Percentiles rank a stretch among this genome's conserved stretches.
Evolutionary conservation across 176 grass and related monocot genomes (phyloP).

Genomic region (Eleusine indica): DNA sequence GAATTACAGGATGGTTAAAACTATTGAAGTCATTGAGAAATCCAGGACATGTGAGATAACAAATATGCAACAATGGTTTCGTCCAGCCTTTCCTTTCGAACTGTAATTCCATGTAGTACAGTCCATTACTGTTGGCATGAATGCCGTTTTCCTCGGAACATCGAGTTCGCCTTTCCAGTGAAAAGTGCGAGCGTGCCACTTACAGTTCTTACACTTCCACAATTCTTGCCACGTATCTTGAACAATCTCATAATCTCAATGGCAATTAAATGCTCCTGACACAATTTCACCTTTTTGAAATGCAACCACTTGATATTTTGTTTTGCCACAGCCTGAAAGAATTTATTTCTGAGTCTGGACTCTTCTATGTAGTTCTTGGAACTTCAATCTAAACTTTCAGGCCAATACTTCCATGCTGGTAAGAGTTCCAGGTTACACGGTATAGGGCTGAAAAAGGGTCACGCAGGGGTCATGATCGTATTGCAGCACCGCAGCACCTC

Average conservation of each 20-base stretch:
- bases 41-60: background rate
- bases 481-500: conserved; percentile 49
- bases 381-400: background rate
- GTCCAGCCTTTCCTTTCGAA: background rate
- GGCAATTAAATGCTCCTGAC: conserved; percentile 14
- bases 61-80: background rate
- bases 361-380: background rate
- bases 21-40: background rate
- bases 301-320: background rate
- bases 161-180: background rate
- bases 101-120: background rate
- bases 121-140: background rate
- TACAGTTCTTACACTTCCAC: background rate
- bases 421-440: conserved; percentile 7
- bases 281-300: background rate
- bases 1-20: background rate
- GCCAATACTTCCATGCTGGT: background rate
- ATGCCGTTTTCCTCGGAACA: background rate
- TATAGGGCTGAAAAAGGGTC: conserved; percentile 49
- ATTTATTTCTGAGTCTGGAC: background rate
- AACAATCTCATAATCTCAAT: background rate
- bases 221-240: conserved; percentile 2
- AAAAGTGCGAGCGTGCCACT: background rate
- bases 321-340: background rate
- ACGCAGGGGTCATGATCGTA: conserved; percentile 39